phyloP scores from a whole-genome alignment of 2,329 filamentous ascomycete genomes.

The Talaromyces sp. region DNA sequence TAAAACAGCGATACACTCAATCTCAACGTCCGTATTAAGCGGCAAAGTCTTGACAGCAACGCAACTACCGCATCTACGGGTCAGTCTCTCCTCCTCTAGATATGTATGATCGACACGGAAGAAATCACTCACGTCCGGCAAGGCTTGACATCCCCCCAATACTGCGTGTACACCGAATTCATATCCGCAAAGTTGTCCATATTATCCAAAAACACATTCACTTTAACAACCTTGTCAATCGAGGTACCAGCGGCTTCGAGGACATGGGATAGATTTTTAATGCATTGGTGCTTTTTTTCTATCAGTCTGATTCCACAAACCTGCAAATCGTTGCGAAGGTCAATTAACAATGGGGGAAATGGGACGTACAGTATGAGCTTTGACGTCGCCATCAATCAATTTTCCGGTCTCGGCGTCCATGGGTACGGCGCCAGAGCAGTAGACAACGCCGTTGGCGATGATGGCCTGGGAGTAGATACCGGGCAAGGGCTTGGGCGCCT shows the following conservation, averaged over 20 bases:
- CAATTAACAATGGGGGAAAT: background rate
- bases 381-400: conserved; percentile 56
- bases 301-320: background rate
- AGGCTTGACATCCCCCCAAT: conserved; percentile 63
- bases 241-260: conserved; percentile 60
- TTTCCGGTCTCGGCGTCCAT: conserved; percentile 55
- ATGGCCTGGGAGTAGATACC: conserved; percentile 60
- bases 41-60: conserved; percentile 87
- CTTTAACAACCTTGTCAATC: conserved; percentile 62
- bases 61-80: conserved; percentile 45
- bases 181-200: conserved; percentile 70
- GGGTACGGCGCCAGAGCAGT: conserved; percentile 64
- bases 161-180: conserved; percentile 82
- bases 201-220: conserved; percentile 63
- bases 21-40: conserved; percentile 82
- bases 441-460: conserved; percentile 64
- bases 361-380: conserved; percentile 51
- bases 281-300: conserved; percentile 48
- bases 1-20: conserved; percentile 78
- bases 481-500: conserved; percentile 52
- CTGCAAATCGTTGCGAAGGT: no score
- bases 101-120: no score
- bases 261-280: conserved; percentile 58
- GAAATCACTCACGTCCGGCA: conserved; percentile 28
- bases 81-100: no score